These are phyloP conservation scores for Wickerhamomyces queroliae DNA, from an alignment of 805 yeast genomes.

Conservation along the genomic window DNA sequence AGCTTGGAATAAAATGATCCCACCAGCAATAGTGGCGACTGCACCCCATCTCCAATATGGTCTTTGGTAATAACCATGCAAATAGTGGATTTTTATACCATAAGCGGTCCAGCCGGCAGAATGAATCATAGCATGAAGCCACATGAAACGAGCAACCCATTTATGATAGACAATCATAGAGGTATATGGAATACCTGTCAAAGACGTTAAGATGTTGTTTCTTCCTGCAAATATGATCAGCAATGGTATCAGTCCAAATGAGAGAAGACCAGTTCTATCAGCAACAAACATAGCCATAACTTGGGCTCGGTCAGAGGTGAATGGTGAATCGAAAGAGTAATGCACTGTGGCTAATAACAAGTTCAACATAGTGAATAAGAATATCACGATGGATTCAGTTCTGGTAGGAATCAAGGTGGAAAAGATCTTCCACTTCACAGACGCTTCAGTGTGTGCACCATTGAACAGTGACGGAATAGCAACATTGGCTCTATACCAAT, in stretches of 20 bases:
- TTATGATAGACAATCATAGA: conserved; percentile 63
- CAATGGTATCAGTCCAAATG: conserved; percentile 41
- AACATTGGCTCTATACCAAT: conserved; percentile 13
- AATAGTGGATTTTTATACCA: conserved; percentile 5
- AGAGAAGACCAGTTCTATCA: conserved; percentile 18
- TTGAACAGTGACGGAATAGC: conserved; percentile 18
- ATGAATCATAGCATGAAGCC: conserved; percentile 16
- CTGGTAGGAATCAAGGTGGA: conserved; percentile 18
- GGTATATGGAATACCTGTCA: conserved; percentile 60
- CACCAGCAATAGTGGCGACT: conserved; percentile 36
- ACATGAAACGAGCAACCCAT: conserved; percentile 46
- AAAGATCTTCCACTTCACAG: conserved; percentile 1
- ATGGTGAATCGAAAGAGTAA: conserved; percentile 4
- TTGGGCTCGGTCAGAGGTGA: conserved; percentile 2
- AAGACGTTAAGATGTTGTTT: conserved; percentile 53
- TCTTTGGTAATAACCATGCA: conserved; percentile 3
- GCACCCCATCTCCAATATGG: conserved; percentile 30
- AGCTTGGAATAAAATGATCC: conserved; percentile 42
- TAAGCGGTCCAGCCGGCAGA: conserved; percentile 12
- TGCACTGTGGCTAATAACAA: conserved; percentile 9
- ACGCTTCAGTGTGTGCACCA: conserved; percentile 9
- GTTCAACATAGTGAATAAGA: conserved; percentile 27
- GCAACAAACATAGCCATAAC: conserved; percentile 7
- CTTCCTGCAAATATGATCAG: conserved; percentile 62
- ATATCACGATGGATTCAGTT: conserved; percentile 23